Base-by-base conservation (phyloP, 306 rosid genomes). In the Dryas octopetala region DNA sequence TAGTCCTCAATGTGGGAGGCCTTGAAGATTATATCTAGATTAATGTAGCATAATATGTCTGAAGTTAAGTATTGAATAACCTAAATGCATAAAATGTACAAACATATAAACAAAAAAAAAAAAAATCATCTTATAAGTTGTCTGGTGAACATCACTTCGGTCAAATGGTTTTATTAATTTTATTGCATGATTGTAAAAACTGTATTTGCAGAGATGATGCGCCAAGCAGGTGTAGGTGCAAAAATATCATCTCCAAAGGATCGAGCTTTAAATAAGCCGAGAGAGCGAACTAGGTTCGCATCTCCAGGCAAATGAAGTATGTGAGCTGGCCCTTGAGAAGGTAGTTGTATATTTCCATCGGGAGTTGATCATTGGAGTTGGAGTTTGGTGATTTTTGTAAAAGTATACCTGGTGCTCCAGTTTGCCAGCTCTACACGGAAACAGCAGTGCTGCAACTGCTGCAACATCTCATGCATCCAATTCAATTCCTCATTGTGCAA, bases 211-310 rank as follows among this genome's bases (percentile, higher is more conserved):
- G 99, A 96, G 88, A 89, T 92, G 93, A 92, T 90, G 97, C 98
- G 99, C 57, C 99, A 92, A 77, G 97, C 92, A 48, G 88, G 88
- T 44, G 80, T 52, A 61, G 95, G 93, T 11, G 95, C 92, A 26
- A 95, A 92, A 86, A 88, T 93, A 64, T 92, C 87, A 41, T 96
- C 99, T 54, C 99, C 99, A 47, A 96, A 92, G 80, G 97, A 92
- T 79, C 90, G 91, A 80, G 86, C 88, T 69, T 63, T 83, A 46
- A 82, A 85, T 81, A 76, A 87, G 81, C 97, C 80, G 79, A 87
- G 97, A 85, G 98, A 94, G 64, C 73, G 86, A 71, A 89, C 97
- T 65, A 83, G 99, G 86, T 96, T 96, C 88, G 97, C 99, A 68
- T 89, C 99, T 71, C 98, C 99, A 54, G 78, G 87, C 19, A 79